Percentiles rank a stretch among this genome's conserved stretches.
These are phyloP conservation scores for Articulospora tetracladia DNA, from an alignment of 495 filamentous ascomycete genomes.

Conservation along the genomic window DNA sequence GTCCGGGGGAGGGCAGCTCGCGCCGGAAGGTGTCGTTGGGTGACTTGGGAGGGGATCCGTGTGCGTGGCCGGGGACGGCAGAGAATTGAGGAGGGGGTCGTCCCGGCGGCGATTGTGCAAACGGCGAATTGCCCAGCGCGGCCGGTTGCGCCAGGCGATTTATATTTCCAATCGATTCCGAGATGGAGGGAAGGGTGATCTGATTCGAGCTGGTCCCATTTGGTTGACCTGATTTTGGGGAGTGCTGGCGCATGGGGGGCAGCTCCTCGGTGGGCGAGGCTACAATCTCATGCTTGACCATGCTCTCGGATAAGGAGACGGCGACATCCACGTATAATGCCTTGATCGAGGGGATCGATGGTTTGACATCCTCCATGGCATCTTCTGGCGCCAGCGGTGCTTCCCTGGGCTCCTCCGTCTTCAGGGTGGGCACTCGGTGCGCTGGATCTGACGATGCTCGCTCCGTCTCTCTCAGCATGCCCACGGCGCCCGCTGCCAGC, in stretches of 20 bases:
- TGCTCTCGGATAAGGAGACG: constrained; percentile 2
- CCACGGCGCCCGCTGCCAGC: constrained; percentile 21
- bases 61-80: constrained; percentile 21
- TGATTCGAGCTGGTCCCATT: constrained; percentile 30
- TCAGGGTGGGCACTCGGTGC: constrained; percentile 17
- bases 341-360: constrained; percentile 18
- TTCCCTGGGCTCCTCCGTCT: constrained; percentile 18
- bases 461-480: constrained; percentile 21
- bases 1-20: constrained; percentile 22
- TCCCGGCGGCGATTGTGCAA: constrained; percentile 32
- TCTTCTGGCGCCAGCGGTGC: constrained; percentile 16
- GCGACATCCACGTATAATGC: constrained; percentile 5
- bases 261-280: constrained; percentile 31
- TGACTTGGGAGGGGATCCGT: constrained; percentile 37
- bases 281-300: constrained; percentile 13
- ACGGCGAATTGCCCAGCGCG: constrained; percentile 1
- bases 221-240: constrained; percentile 37
- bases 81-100: constrained; percentile 17
- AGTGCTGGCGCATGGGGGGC: constrained; percentile 45
- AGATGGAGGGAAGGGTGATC: constrained; percentile 40
- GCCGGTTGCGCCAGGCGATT: constrained; percentile 22
- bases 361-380: constrained; percentile 23
- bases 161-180: constrained; percentile 33
- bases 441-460: constrained; percentile 20
- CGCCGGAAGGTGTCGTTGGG: constrained; percentile 28